Base-by-base conservation (phyloP, 208 protist genomes). In the Acanthamoeba culbertsoni region DNA sequence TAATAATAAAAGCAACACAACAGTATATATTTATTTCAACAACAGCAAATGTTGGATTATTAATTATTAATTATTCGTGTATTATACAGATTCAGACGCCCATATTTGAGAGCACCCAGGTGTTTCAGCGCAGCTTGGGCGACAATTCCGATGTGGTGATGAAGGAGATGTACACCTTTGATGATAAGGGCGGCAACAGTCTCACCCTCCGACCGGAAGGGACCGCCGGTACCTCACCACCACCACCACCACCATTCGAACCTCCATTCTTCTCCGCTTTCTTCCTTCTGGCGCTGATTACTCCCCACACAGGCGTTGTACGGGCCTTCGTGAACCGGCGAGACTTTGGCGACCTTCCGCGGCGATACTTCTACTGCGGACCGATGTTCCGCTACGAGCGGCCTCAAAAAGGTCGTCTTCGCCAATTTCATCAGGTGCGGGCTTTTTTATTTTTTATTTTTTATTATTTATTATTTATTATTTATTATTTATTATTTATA, bases 361-460 rank as follows among this genome's bases (percentile, higher is more conserved):
- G 94, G 57, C 46, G 86, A 26, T 93, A 86, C 37, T 96, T 93
- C 53, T 96, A 96, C 93, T 48, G 35, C 28, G 95, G 95, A 5
- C 93, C 95, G 33, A 96, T 96, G 95, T 96, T 96, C 86, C 31
- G 95, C 35, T 96, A 96, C 65, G 95, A 96, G 73, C 51, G 95
- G 26, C 95, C 95, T 51, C 95, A 96, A 94, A 94, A 94, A 55
- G 95, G 95, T 14, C 63, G 95, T 48, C 37, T 57, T 33, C 77
- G 95, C 43, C 95, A 96, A 71, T 96, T 96, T 53, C 84, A 96
- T 59, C 95, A 96, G 68, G 73, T 96, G 16, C 31, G 18, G 12
- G 3, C 5, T 40, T 12, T n/a, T 4, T 28, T 71, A 1, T 71
- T 0, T n/a, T n/a, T n/a, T n/a, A n/a, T n/a, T n/a, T n/a, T n/a